A percentile compares a stretch with the other conserved stretches of the same genome.
phyloP scores from a whole-genome alignment of 2,329 filamentous ascomycete species.

The Diaporthe caulivora region DNA sequence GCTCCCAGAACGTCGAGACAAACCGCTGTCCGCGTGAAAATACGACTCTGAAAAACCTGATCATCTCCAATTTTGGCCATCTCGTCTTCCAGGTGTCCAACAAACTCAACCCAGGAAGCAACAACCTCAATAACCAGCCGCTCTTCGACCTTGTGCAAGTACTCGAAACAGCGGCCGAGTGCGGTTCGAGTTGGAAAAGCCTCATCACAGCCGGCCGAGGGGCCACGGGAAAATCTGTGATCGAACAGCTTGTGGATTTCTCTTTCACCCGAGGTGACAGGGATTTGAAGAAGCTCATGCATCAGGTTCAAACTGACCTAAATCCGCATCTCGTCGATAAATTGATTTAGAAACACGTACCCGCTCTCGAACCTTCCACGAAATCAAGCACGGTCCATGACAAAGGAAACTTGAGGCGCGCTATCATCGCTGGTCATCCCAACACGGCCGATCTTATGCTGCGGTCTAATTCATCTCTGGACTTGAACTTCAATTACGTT shows the following conservation, averaged over 20 bases:
- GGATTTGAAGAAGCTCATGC: background rate
- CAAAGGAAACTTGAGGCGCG: background rate
- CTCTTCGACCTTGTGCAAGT: background rate
- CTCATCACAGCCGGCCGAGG: background rate
- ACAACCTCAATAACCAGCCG: background rate
- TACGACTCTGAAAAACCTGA: no score
- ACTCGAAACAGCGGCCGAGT: background rate
- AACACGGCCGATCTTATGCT: background rate
- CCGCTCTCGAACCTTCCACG: background rate
- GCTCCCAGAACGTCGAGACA: fast-evolving
- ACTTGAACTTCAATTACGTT: background rate
- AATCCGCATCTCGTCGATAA: background rate
- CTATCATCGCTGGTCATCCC: background rate
- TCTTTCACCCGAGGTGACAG: fast-evolving
- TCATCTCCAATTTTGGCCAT: background rate
- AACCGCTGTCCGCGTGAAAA: no score
- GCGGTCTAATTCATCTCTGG: background rate
- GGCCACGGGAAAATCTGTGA: background rate
- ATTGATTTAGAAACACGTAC: no score
- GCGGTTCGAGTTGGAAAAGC: background rate
- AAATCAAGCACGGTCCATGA: background rate
- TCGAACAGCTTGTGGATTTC: background rate
- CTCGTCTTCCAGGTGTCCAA: background rate
- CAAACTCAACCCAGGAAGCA: background rate
- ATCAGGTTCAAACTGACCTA: background rate